Evolutionary conservation across 257 asterid genomes (phyloP), one percentile per base, ranked within the genome.

Genomic region (Nyctanthes arbortristis): DNA sequence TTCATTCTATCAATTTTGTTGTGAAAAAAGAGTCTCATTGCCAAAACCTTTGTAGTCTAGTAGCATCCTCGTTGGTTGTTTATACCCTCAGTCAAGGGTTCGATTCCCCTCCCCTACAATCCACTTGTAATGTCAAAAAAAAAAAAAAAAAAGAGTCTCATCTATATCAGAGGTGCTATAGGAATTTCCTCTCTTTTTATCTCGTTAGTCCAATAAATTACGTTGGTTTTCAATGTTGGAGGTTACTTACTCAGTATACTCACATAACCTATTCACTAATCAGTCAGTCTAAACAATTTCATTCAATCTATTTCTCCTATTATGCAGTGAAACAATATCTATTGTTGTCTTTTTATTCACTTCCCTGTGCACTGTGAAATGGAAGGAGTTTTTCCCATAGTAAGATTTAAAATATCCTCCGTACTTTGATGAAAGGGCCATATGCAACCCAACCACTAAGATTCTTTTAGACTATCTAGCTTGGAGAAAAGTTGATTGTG

Each of bases 351-450:
- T 96, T 70, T 79, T 86, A 64, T 92, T 92, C 89, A 71, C 98
- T 65, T 77, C 94, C 9, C 60, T 72, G 78, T 92, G 86, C 79
- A 74, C 82, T 5, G 74, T 79, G 84, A 86, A 82, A 69, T 92
- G 98, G 98, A 86, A 84, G 61, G 81, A 70, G 27, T 83, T 83
- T 74, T 87, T 84, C 63, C 85, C 89, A 0, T 68, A 71, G 30
- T 89, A 83, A 69, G 87, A 79, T 73, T 74, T 92, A 77, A 82
- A 82, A 66, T 61, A 57, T 75, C 82, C 81, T 20, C 92, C 98
- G 47, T 81, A 86, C 80, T 92, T 92, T 69, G 98, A 92, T 75
- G 96, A 87, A 1, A 96, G 96, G 65, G 88, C 88, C 65, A 88
- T 88, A 72, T 87, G 96, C 84, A 89, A 89, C 77, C 96, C 98